phyloP scores from a whole-genome alignment of 495 filamentous ascomycete species.

The Rostrohypoxylon terebratum region DNA sequence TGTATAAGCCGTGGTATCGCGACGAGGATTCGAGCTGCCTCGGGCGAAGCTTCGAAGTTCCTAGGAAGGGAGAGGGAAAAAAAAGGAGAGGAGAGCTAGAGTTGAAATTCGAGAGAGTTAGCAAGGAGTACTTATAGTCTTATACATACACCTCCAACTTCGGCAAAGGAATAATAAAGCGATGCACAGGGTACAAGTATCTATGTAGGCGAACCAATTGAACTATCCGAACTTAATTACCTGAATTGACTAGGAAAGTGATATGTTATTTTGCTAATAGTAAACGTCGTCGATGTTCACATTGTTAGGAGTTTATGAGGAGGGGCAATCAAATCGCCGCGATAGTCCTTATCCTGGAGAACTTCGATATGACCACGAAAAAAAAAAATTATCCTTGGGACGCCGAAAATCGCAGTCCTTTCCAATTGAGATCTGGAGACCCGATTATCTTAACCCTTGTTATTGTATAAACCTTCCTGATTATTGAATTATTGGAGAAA shows the following conservation, averaged over 20 bases:
- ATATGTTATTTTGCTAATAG: conserved; percentile 5
- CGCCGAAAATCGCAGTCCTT: conserved; percentile 44
- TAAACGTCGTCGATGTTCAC: conserved; percentile 37
- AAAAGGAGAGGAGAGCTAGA: conserved; percentile 15
- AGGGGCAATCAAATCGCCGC: conserved; percentile 41
- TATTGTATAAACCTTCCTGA: background rate
- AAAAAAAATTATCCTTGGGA: conserved; percentile 33
- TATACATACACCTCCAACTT: background rate
- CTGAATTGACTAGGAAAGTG: conserved; percentile 34
- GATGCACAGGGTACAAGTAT: background rate
- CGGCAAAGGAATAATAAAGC: conserved; percentile 1
- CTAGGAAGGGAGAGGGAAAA: conserved; percentile 27
- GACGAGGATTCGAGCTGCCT: conserved; percentile 42
- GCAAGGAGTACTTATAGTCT: conserved; percentile 18
- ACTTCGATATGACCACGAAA: conserved; percentile 35
- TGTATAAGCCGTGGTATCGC: conserved; percentile 45
- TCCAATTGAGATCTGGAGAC: conserved; percentile 25
- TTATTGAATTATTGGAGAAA: conserved; percentile 12
- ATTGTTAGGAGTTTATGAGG: conserved; percentile 42
- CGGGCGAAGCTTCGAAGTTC: conserved; percentile 34
- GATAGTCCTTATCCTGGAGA: conserved; percentile 33
- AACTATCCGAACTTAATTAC: conserved; percentile 35
- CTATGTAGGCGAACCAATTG: conserved; percentile 35
- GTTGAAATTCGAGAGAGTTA: conserved; percentile 29
- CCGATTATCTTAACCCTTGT: conserved; percentile 28